Evolutionary conservation across 371 early-diverging fungal genomes (phyloP).

Genomic region (Mucor piriformis): DNA sequence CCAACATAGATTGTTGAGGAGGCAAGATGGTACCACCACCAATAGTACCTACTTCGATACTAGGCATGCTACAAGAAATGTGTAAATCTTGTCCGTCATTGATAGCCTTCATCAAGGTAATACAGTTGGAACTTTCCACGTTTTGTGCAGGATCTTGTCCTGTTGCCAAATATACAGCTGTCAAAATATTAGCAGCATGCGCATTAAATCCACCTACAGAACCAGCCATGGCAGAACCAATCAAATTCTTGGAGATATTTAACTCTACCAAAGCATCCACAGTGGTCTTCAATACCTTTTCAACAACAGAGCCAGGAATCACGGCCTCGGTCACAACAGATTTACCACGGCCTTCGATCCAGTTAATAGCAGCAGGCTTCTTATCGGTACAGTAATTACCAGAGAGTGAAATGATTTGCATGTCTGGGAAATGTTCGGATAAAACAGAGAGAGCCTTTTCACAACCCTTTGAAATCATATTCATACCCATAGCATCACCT

Average conservation of each 20-base stretch:
- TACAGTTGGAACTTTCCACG: conserved; percentile 94
- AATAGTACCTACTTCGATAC: conserved; percentile 94
- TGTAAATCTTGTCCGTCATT: conserved; percentile 79
- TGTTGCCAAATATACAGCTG: conserved; percentile 93
- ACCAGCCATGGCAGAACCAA: conserved; percentile 96
- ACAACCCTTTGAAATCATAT: conserved; percentile 98
- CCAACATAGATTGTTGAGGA: conserved; percentile 89
- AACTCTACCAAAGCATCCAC: conserved; percentile 79
- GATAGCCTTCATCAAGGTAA: conserved; percentile 92
- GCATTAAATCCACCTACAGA: conserved; percentile 95
- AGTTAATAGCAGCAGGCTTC: conserved; percentile 97
- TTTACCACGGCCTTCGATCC: conserved; percentile 97
- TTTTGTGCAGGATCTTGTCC: conserved; percentile 98
- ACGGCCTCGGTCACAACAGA: conserved; percentile 90
- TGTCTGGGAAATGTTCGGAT: conserved; percentile 66
- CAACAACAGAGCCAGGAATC: conserved; percentile 80
- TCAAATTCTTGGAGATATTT: conserved; percentile 88
- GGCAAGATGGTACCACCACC: conserved; percentile 94
- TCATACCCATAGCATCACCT: conserved; percentile 99
- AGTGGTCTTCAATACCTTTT: conserved; percentile 87
- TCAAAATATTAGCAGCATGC: conserved; percentile 95
- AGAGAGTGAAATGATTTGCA: conserved; percentile 83
- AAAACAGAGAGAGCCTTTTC: conserved; percentile 77
- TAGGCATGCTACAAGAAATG: conserved; percentile 94
- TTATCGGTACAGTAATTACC: conserved; percentile 98